phyloP scores from a whole-genome alignment of 768 basidiomycete species.

The Cystofilobasidium ferigula region DNA sequence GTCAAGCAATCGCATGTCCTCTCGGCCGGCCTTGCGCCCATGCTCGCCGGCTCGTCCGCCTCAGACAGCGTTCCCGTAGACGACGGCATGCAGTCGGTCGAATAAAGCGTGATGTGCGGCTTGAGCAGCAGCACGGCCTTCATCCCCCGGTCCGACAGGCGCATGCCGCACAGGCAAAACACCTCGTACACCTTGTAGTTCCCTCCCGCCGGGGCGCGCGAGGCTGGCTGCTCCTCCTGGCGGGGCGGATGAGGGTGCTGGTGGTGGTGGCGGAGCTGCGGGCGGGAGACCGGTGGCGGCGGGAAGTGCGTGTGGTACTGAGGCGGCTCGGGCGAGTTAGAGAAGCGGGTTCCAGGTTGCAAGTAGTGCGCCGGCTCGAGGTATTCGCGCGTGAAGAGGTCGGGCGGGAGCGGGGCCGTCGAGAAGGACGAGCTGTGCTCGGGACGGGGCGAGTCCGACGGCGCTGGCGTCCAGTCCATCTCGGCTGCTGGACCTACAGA shows the following conservation, averaged over 20 bases:
- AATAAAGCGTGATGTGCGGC: constrained; percentile 69
- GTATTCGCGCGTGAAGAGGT: not conserved
- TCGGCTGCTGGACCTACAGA: too few relatives aligned
- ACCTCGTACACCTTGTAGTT: constrained; percentile 57
- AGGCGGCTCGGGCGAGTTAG: not conserved
- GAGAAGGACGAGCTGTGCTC: not conserved
- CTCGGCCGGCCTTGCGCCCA: too few relatives aligned
- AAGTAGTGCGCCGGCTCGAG: too few relatives aligned
- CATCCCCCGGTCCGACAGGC: constrained; percentile 76
- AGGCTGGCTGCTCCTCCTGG: not conserved
- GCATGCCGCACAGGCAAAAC: constrained; percentile 62
- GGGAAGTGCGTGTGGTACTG: too few relatives aligned
- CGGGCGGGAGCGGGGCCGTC: not conserved
- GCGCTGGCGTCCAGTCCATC: not conserved
- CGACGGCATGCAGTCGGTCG: constrained; percentile 64
- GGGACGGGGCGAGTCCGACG: not conserved
- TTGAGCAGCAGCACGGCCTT: constrained; percentile 78
- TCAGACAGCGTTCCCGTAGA: constrained; percentile 39
- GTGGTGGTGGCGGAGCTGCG: not conserved
- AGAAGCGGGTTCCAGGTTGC: not conserved
- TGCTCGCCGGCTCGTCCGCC: constrained; percentile 27
- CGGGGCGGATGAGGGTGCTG: not conserved
- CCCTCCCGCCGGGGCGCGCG: not conserved
- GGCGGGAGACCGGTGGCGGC: too few relatives aligned
- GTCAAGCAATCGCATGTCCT: constrained; percentile 79